Percentiles rank a stretch among this genome's conserved stretches.
phyloP scores from a whole-genome alignment of 2,329 filamentous ascomycete genomes.

The Camptophora hylomeconis region DNA sequence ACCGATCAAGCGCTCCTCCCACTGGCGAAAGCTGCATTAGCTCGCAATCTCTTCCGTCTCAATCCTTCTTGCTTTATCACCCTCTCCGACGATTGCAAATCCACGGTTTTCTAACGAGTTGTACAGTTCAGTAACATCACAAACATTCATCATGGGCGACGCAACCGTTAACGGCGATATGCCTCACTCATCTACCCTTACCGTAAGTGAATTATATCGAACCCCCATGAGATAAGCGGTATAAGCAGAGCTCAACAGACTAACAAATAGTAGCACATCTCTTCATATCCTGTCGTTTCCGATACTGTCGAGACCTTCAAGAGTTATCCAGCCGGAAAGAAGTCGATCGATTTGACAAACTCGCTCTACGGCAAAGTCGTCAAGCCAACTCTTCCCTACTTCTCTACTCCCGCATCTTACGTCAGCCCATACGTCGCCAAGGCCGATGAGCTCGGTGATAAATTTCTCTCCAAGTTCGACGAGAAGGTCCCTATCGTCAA shows the following conservation, averaged over 20 bases:
- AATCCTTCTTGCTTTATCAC: no score
- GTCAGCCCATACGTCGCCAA: conserved; percentile 73
- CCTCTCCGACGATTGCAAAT: no score
- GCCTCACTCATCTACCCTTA: conserved; percentile 27
- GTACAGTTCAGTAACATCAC: no score
- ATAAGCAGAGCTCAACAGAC: conserved; percentile 3
- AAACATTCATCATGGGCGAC: no score
- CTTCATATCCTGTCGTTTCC: conserved; percentile 69
- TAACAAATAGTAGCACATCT: conserved; percentile 51
- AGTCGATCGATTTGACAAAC: conserved; percentile 63
- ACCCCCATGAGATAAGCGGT: not conserved
- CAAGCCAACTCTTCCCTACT: conserved; percentile 64
- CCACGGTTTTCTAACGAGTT: no score
- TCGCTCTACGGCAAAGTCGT: conserved; percentile 64
- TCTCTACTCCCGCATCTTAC: conserved; percentile 67
- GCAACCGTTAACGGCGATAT: conserved; percentile 35
- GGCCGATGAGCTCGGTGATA: conserved; percentile 64
- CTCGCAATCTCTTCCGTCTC: no score
- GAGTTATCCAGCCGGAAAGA: conserved; percentile 69
- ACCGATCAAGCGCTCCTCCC: no score
- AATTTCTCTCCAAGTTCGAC: conserved; percentile 57
- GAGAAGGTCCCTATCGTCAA: conserved; percentile 59
- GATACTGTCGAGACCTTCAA: conserved; percentile 70
- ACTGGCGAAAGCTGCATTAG: no score
- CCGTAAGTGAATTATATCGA: conserved; percentile 16